A percentile compares a stretch with the other conserved stretches of the same genome.
Conservation (phyloP, 2,329 filamentous ascomycete species). For the Claviceps humidiphila region DNA sequence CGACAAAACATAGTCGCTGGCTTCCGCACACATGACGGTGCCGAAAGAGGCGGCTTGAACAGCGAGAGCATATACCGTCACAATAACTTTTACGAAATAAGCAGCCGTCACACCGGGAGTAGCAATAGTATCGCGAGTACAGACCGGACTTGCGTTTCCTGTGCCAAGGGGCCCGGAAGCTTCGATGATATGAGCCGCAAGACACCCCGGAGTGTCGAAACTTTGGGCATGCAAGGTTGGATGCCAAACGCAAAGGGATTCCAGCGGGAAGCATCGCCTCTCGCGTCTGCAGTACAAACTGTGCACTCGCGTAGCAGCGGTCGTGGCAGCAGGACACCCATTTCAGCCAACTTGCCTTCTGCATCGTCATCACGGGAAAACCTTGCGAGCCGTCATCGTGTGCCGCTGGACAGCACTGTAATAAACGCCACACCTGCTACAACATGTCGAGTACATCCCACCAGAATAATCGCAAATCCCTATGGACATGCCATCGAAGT, state of each 20-base stretch:
- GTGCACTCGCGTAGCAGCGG: neutral
- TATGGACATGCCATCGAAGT: too few relatives aligned
- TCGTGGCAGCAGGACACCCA: neutral
- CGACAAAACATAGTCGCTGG: conserved; percentile 1
- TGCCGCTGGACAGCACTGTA: too few relatives aligned
- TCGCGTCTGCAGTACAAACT: neutral
- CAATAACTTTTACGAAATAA: neutral
- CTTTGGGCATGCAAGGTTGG: neutral
- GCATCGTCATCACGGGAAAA: neutral
- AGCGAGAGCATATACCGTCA: conserved; percentile 2
- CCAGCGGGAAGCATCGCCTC: neutral
- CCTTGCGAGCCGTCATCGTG: neutral
- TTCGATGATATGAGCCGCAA: neutral
- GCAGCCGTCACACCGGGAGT: neutral
- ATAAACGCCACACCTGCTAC: too few relatives aligned
- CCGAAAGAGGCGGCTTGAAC: conserved; percentile 26
- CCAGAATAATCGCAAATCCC: too few relatives aligned
- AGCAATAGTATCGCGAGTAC: conserved; percentile 3
- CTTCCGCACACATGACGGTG: conserved; percentile 14
- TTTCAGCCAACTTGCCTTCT: neutral
- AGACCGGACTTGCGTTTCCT: too few relatives aligned
- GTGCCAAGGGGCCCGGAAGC: too few relatives aligned
- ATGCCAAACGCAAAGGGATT: neutral
- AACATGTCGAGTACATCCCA: too few relatives aligned
- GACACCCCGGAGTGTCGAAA: neutral